Conservation (phyloP, 2,329 filamentous ascomycete species). For the Cladosporium cucumerinum region DNA sequence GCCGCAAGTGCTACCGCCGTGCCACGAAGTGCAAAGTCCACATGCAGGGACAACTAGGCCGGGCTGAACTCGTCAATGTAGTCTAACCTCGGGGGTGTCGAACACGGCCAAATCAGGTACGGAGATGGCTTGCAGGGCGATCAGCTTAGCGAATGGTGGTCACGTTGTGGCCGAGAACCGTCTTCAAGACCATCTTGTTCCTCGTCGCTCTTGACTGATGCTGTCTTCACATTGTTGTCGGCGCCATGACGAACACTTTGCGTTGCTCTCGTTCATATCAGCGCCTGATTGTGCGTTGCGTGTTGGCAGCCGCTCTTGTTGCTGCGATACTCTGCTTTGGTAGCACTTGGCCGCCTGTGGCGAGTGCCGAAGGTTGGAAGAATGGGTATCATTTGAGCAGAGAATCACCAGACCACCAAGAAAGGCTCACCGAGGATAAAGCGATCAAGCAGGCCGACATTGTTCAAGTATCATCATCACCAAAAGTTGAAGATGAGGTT, state of each 20-base stretch:
- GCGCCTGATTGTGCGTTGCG: neutral
- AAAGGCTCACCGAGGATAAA: neutral
- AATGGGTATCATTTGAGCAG: neutral
- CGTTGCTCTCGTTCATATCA: constrained; percentile 9
- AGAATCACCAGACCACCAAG: neutral
- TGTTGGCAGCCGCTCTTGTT: neutral
- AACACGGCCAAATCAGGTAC: constrained; percentile 3
- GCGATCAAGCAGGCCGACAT: neutral
- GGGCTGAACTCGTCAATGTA: neutral
- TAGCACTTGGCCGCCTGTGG: constrained; percentile 11
- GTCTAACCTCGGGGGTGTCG: neutral
- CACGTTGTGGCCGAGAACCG: neutral
- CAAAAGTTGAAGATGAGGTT: neutral
- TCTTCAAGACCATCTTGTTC: neutral
- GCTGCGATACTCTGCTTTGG: constrained; percentile 2
- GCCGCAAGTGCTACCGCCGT: neutral
- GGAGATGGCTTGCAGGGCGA: neutral
- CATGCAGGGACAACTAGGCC: neutral
- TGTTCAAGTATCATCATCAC: neutral
- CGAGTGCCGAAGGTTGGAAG: neutral
- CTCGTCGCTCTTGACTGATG: neutral
- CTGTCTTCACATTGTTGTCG: neutral
- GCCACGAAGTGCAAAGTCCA: neutral
- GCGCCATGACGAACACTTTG: neutral
- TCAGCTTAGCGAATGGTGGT: neutral